A percentile compares a stretch with the other conserved stretches of the same genome.
These are phyloP conservation scores for Coffea canephora DNA, from an alignment of 257 asterid species.

Conservation along the genomic window DNA sequence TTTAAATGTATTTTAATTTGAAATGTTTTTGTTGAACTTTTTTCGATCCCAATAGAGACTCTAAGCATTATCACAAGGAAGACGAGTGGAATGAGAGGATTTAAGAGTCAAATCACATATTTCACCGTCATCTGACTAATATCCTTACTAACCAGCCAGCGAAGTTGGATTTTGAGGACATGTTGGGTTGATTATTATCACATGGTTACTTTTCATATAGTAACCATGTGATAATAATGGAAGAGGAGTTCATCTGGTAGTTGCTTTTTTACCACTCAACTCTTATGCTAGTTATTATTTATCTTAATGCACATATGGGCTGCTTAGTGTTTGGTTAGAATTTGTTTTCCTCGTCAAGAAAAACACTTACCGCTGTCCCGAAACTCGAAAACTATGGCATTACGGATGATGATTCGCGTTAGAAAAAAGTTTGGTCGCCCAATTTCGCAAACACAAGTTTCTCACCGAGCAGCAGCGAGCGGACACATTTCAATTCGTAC, in stretches of 20 bases:
- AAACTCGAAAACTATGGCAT: neutral
- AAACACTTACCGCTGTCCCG: neutral
- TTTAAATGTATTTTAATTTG: too few species aligned
- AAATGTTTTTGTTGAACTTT: too few species aligned
- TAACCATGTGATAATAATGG: too few species aligned
- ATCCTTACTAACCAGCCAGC: too few species aligned
- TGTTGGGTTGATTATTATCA: too few species aligned
- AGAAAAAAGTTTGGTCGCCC: neutral
- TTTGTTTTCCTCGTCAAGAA: neutral
- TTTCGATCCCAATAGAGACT: too few species aligned
- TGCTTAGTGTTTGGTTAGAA: conserved; percentile 16
- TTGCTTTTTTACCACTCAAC: neutral
- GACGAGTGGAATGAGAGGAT: too few species aligned
- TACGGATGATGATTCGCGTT: neutral
- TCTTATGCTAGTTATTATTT: neutral
- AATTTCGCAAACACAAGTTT: neutral
- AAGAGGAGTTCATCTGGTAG: neutral
- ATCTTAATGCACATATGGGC: conserved; percentile 12
- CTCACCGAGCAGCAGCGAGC: neutral
- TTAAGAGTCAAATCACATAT: too few species aligned
- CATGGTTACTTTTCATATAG: too few species aligned
- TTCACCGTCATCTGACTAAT: too few species aligned
- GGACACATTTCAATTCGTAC: neutral
- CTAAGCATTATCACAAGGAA: too few species aligned
- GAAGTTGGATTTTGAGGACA: too few species aligned